Percentiles rank a stretch among this genome's conserved stretches.
Conservation (phyloP, 2,329 filamentous ascomycete genomes). For the Pseudogymnoascus sp. region DNA sequence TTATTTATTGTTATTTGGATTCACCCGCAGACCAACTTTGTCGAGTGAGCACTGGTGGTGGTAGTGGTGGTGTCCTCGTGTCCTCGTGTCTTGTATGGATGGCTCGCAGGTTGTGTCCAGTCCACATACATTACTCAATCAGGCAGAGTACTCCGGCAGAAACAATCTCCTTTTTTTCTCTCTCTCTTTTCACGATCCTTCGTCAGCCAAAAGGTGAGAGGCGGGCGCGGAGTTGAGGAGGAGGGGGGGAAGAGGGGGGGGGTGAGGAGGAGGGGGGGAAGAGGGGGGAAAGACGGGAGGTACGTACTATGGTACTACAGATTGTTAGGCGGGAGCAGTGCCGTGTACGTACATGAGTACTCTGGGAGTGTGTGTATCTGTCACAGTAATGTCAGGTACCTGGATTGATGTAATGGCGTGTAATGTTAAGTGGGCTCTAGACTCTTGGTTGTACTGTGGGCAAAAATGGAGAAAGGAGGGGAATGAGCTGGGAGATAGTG, state of each 20-base stretch:
- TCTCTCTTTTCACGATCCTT: neutral
- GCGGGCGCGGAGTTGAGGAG: neutral
- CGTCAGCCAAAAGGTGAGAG: neutral
- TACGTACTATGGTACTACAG: neutral
- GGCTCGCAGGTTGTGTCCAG: neutral
- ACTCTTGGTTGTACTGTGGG: neutral
- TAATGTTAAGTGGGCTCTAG: neutral
- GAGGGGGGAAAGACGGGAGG: neutral
- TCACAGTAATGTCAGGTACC: neutral
- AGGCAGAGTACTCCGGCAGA: neutral
- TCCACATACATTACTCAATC: conserved; percentile 4
- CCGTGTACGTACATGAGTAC: neutral
- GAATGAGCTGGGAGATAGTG: neutral
- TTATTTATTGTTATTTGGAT: conserved; percentile 2
- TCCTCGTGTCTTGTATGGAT: neutral
- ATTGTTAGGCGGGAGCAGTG: neutral
- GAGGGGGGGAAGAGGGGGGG: neutral
- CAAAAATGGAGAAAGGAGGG: neutral
- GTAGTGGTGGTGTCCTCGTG: neutral
- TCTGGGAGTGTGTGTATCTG: neutral
- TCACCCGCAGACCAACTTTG: neutral
- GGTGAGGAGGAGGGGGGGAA: neutral
- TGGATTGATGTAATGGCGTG: neutral
- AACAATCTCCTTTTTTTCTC: neutral
- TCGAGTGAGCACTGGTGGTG: neutral